Evolutionary conservation across 2,329 filamentous ascomycete species (phyloP).

Genomic region (Sporothrix mexicana): DNA sequence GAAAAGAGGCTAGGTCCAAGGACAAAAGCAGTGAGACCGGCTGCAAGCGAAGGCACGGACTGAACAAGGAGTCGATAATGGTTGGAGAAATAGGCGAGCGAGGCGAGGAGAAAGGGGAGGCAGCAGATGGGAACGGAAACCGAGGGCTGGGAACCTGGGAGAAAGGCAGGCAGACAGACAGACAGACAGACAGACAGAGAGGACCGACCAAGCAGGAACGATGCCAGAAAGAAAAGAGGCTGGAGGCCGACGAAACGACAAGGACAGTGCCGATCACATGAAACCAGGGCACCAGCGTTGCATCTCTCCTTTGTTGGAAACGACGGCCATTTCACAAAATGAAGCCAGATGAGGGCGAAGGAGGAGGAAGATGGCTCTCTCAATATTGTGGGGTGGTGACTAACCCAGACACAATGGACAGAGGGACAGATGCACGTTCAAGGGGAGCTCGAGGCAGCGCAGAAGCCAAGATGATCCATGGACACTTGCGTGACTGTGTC

Average conservation of each 20-base stretch:
- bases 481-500: neutral
- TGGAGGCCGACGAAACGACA: too few relatives aligned
- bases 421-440: neutral
- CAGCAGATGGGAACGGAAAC: neutral
- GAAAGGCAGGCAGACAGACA: too few relatives aligned
- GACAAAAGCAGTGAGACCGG: neutral
- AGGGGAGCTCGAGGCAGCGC: neutral
- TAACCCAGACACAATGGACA: too few relatives aligned
- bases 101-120: neutral
- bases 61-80: neutral
- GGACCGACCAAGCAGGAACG: neutral
- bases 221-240: neutral
- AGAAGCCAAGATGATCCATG: neutral
- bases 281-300: constrained; percentile 16
- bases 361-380: too few relatives aligned
- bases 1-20: neutral
- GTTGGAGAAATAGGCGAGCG: neutral
- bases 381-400: too few relatives aligned
- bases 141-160: neutral
- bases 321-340: constrained; percentile 4
- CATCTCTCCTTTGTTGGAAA: constrained; percentile 13
- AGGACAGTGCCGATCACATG: neutral
- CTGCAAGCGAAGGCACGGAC: neutral
- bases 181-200: neutral
- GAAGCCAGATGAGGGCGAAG: neutral